Conservation (phyloP, 2,329 filamentous ascomycete species). For the Clarireedia monteithiana region DNA sequence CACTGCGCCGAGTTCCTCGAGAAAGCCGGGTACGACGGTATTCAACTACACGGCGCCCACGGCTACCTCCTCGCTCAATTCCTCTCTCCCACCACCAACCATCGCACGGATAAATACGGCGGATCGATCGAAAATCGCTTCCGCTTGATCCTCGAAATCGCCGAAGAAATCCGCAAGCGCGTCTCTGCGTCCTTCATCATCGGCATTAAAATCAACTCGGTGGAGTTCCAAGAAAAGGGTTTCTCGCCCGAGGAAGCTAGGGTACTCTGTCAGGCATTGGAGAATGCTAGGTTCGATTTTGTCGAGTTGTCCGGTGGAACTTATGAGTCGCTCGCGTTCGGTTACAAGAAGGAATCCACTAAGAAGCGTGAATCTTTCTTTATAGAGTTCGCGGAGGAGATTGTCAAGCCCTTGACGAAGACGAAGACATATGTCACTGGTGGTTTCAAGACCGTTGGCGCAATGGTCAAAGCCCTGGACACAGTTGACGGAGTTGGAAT, state of each 20-base stretch:
- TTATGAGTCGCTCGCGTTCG: constrained; percentile 42
- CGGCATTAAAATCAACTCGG: constrained; percentile 50
- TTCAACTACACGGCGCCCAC: constrained; percentile 30
- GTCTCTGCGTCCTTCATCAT: constrained; percentile 36
- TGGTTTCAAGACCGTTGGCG: constrained; percentile 46
- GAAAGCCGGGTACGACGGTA: constrained; percentile 51
- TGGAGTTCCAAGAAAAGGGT: constrained; percentile 48
- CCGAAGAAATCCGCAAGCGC: constrained; percentile 47
- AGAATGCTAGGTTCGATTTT: constrained; percentile 51
- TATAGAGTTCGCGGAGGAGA: constrained; percentile 52
- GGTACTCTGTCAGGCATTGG: constrained; percentile 42
- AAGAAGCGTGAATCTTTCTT: constrained; percentile 58
- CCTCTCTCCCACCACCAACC: constrained; percentile 24
- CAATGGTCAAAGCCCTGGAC: constrained; percentile 38
- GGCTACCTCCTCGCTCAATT: constrained; percentile 29
- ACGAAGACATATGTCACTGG: constrained; percentile 50
- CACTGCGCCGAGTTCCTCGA: constrained; percentile 54
- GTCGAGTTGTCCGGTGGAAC: constrained; percentile 60
- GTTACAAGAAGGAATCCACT: constrained; percentile 31
- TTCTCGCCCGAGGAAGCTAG: constrained; percentile 51
- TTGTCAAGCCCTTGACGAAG: constrained; percentile 38
- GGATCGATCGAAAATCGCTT: constrained; percentile 28
- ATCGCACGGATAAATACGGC: constrained; percentile 27
- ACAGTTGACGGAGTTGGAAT: constrained; percentile 43
- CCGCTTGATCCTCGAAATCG: constrained; percentile 46